These are phyloP conservation scores for Puccinia sorghi DNA, from an alignment of 1,284 basidiomycete genomes.

Conservation along the genomic window DNA sequence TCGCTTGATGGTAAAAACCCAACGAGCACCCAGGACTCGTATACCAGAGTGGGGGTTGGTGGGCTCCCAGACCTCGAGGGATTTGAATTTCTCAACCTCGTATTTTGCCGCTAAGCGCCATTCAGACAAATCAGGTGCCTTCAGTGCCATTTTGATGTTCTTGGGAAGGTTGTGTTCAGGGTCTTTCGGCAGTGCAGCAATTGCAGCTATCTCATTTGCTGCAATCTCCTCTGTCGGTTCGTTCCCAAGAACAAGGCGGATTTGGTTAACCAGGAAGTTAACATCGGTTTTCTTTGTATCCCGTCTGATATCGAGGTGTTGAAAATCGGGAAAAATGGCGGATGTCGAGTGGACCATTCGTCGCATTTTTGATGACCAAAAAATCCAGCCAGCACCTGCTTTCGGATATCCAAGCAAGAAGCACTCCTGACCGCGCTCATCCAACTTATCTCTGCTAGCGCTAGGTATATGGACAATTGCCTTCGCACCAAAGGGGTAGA, in stretches of 20 bases:
- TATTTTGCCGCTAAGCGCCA: neutral
- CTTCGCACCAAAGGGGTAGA: neutral
- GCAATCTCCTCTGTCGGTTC: neutral
- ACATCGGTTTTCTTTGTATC: neutral
- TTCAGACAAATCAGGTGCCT: neutral
- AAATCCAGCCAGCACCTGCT: slow-evolving; percentile 14
- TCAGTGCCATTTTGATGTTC: neutral
- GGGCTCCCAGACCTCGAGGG: neutral
- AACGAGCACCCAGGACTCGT: neutral
- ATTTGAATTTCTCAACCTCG: neutral
- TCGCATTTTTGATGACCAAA: neutral
- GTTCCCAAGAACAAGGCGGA: neutral
- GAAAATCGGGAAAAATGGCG: neutral
- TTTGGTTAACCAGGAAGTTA: neutral
- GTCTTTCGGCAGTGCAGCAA: neutral
- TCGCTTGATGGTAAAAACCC: neutral
- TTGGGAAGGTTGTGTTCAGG: neutral
- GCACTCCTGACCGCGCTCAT: neutral
- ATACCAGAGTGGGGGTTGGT: neutral
- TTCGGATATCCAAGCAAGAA: neutral
- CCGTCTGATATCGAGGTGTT: neutral
- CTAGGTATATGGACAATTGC: neutral
- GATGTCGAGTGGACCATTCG: neutral
- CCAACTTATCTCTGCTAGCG: neutral
- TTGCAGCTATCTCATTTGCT: neutral